Base-by-base conservation (phyloP, 2,329 filamentous ascomycete species). In the Trichoderma brevicompactum region DNA sequence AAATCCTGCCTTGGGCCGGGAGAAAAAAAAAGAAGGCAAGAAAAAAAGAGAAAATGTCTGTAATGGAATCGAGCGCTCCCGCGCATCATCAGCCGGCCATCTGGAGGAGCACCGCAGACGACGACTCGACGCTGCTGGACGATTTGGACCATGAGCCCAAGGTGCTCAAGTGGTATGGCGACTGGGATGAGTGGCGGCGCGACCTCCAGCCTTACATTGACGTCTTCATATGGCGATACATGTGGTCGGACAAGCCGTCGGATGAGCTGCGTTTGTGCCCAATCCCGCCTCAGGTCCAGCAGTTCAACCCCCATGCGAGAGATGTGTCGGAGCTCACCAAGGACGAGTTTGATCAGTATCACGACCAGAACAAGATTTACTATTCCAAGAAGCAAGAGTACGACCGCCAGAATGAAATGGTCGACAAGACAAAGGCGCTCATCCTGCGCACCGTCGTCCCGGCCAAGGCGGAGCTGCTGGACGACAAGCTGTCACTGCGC, bases 131-230 rank as follows among this genome's bases (percentile, higher is more conserved):
- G 38, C 62, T 65, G 43, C 62, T 58, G 44, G 62, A 58, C 46
- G 53, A 65, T 9, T 23, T 58, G 38, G 53, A 65, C 28, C 53
- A 58, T 38, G 52, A 58, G 44, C 44, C 53, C 10, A 55, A 41
- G 44, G 53, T 65, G 53, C 54, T 65, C 15, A 50, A 59, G 52
- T 49, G 53, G 46, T 58, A 58, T 17, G 36, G 46, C 53, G 53
- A 65, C 53, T 65, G 62, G 62, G 62, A 65, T 19, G 62, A 59
- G 53, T 65, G 62, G 62, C 53, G 54, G 23, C 53, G 53, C 44
- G 62, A 58, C 34, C 50, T 65, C 19, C 62, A 58, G 17, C 52
- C 62, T 28, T 38, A 59, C 19, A 23, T 65, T 38, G 62, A 65
- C 44, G 53, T 65, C 53, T 58, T 50, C 19, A 59, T 65, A 49